Conservation (phyloP, 768 basidiomycete genomes). For the Boletus pseudopeckii region DNA sequence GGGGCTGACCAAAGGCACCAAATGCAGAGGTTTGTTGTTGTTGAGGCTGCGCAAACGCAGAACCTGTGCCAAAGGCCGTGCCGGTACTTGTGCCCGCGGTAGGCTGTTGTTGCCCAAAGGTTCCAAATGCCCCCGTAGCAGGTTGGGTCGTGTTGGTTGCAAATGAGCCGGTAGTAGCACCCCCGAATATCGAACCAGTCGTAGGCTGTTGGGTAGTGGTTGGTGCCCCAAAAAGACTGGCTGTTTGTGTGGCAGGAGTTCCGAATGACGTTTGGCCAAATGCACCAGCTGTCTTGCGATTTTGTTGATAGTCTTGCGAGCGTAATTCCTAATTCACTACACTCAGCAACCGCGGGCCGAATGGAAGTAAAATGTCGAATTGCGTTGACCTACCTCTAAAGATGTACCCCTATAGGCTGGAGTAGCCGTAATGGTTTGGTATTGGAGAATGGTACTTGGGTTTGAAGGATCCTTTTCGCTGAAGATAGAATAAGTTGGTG, state of each 20-base stretch:
- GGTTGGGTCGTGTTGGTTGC: slow-evolving; percentile 27
- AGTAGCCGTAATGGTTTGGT: slow-evolving; percentile 80
- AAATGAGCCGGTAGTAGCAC: slow-evolving; percentile 19
- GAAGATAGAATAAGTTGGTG: slow-evolving; percentile 57
- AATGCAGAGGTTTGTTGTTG: slow-evolving; percentile 39
- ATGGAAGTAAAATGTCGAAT: slow-evolving; percentile 2
- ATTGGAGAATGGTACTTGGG: slow-evolving; percentile 52
- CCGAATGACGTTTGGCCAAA: slow-evolving; percentile 49
- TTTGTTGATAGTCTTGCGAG: slow-evolving; percentile 70
- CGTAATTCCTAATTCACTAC: slow-evolving; percentile 57
- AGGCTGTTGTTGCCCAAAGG: slow-evolving; percentile 36
- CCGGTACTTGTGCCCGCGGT: slow-evolving; percentile 30
- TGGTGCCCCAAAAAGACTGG: slow-evolving; percentile 26
- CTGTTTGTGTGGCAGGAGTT: slow-evolving; percentile 25
- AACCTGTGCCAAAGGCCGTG: slow-evolving; percentile 41
- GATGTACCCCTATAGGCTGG: slow-evolving; percentile 75
- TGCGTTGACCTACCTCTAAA: slow-evolving; percentile 52
- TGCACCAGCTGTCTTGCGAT: slow-evolving; percentile 64
- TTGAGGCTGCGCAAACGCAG: slow-evolving; percentile 40
- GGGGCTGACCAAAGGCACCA: slow-evolving; percentile 49
- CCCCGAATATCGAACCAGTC: slow-evolving; percentile 31
- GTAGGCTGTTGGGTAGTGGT: slow-evolving; percentile 28
- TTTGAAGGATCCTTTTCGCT: slow-evolving; percentile 63
- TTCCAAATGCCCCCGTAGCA: slow-evolving; percentile 28
- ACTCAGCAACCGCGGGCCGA: not conserved